Base-by-base conservation (phyloP, 345 rosid species). In the Murraya koenigii region DNA sequence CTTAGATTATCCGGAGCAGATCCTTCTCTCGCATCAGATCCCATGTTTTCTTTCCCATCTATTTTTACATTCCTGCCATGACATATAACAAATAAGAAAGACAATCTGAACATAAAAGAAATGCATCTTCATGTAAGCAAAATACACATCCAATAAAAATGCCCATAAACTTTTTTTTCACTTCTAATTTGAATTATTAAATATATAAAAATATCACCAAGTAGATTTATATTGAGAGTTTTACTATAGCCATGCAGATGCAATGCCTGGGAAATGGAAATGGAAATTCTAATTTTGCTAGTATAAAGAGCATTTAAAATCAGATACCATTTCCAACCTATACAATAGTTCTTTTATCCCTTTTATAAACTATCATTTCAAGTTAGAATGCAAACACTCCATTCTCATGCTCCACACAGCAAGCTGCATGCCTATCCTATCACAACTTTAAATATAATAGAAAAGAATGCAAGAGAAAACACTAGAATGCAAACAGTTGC, bases 61-160 rank as follows among this genome's bases (percentile, higher is more conserved):
- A 87, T 80, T 80, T 81, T 88, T n/a, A 88, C 84, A 47, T 88
- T 87, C 89, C 98, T 96, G 95, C 36, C 81, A 83, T 17, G 60
- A 79, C 14, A 74, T 22, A 85, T 68, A 82, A n/a, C 66, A 49
- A 75, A 69, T 32, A 80, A 69, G 75, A 80, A 75, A 11, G 32
- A 76, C 13, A 23, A 35, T 1, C 25, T 17, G 9, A 52, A 67
- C 47, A 55, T 1, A n/a, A 35, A 52, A 9, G 32, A 49, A 35
- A 32, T 75, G 68, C 23, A 26, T 33, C 41, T 8, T 35, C 39
- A 8, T 36, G 68, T 6, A 30, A 69, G 38, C 47, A 41, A 10
- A 10, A 19, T 41, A 61, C 7, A 30, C 58, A 74, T 74, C 26
- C 20, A 15, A 61, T 26, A 19, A 38, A 58, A 4, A 2, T 8